phyloP scores from a whole-genome alignment of 768 basidiomycete species.

The Fomitopsis serialis region DNA sequence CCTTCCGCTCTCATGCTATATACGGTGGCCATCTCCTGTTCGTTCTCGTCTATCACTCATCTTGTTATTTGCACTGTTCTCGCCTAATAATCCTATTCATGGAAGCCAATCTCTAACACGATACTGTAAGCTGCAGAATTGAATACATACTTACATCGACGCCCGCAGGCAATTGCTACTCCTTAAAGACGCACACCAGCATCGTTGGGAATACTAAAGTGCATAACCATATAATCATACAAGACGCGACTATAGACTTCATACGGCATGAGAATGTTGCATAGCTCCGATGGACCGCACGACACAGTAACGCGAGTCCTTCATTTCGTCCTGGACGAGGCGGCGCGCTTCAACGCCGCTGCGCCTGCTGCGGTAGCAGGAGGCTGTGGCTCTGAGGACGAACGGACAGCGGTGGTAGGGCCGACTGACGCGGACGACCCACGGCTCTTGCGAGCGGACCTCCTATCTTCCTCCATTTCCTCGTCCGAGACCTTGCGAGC shows the following conservation, averaged over 20 bases:
- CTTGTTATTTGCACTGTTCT: constrained; percentile 3
- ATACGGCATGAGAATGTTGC: not conserved
- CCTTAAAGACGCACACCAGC: too few species aligned
- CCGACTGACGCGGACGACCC: not conserved
- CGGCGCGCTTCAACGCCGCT: not conserved
- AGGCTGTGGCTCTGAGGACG: not conserved
- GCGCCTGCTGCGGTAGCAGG: not conserved
- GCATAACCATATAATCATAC: too few species aligned
- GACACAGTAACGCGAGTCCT: not conserved
- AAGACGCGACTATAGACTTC: not conserved
- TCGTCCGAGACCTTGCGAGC: constrained; percentile 44
- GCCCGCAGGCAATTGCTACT: too few species aligned
- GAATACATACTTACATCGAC: too few species aligned
- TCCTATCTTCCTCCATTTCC: constrained; percentile 1
- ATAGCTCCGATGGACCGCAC: too few species aligned
- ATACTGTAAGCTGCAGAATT: not conserved
- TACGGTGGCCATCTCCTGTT: not conserved
- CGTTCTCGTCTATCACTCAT: not conserved
- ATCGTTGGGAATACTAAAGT: too few species aligned
- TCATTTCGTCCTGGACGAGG: not conserved
- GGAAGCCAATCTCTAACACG: not conserved
- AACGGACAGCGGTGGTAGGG: not conserved
- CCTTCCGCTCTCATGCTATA: too few species aligned
- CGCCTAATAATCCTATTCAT: not conserved
- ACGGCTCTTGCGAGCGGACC: not conserved